Evolutionary conservation across 495 filamentous ascomycete genomes (phyloP).

Genomic region (Echria macrotheca): DNA sequence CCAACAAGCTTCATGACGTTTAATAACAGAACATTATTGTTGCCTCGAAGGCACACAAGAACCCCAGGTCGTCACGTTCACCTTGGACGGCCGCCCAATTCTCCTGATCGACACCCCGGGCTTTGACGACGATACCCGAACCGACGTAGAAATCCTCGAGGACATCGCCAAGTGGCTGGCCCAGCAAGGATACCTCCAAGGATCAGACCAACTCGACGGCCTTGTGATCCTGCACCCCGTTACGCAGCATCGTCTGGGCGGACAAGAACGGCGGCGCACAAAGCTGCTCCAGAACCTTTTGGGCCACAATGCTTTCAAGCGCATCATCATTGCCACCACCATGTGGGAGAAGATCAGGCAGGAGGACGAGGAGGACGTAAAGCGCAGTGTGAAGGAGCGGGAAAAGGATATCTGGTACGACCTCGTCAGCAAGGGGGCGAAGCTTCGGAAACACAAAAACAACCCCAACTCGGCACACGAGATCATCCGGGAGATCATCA

Average conservation of each 20-base stretch:
- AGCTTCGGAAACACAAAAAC: neutral
- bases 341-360: conserved; percentile 7
- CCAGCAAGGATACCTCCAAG: neutral
- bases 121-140: conserved; percentile 5
- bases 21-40: neutral
- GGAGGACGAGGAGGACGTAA: neutral
- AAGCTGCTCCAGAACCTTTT: conserved; percentile 5
- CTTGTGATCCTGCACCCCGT: conserved; percentile 6
- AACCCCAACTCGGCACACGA: neutral
- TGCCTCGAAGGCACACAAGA: conserved; percentile 6
- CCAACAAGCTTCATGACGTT: neutral
- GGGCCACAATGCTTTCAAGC: conserved; percentile 1
- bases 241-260: conserved; percentile 2
- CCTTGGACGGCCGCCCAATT: neutral
- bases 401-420: conserved; percentile 4
- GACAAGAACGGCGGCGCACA: conserved; percentile 1
- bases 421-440: conserved; percentile 1
- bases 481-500: conserved; percentile 4
- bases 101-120: conserved; percentile 8
- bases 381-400: neutral
- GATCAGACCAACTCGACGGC: conserved; percentile 4
- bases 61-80: neutral
- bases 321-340: conserved; percentile 7
- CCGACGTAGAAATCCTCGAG: conserved; percentile 6
- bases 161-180: conserved; percentile 5